Evolutionary conservation across 2,329 filamentous ascomycete genomes (phyloP).

Genomic region (Ophiostoma himal-ulmi): DNA sequence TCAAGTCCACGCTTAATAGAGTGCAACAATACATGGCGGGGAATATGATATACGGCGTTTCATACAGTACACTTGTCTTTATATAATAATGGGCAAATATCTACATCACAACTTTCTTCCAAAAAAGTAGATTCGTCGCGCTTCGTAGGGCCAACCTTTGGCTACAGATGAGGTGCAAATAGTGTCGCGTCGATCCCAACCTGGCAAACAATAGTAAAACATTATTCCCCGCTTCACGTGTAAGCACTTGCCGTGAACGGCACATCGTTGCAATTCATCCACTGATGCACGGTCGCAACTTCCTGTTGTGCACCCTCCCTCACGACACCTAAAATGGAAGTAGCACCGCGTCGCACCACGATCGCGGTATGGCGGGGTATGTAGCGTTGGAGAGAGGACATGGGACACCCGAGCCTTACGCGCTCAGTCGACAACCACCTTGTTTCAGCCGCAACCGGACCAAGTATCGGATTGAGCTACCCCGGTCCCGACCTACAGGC

Average conservation of each 20-base stretch:
- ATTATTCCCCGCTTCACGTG: not conserved
- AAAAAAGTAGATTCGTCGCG: too few species aligned
- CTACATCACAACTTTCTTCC: too few species aligned
- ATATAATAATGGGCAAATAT: too few species aligned
- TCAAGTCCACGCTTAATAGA: too few species aligned
- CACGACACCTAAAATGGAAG: slow-evolving; percentile 4
- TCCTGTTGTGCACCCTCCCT: not conserved
- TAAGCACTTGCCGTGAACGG: not conserved
- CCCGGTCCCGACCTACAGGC: not conserved
- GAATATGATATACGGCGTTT: too few species aligned
- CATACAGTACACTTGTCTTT: too few species aligned
- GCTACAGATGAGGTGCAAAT: too few species aligned
- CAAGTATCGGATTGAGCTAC: slow-evolving; percentile 9
- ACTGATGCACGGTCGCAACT: not conserved
- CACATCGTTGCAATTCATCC: not conserved
- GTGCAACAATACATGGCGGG: too few species aligned
- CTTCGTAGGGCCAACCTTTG: too few species aligned
- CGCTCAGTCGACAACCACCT: not conserved
- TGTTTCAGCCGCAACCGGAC: not conserved
- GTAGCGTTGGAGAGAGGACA: not conserved
- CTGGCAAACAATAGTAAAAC: not conserved
- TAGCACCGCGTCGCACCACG: not conserved
- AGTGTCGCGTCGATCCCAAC: not conserved
- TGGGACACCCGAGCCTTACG: not conserved
- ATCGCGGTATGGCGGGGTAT: not conserved